phyloP scores from a whole-genome alignment of 1,284 basidiomycete species.

The Naganishia sp. region DNA sequence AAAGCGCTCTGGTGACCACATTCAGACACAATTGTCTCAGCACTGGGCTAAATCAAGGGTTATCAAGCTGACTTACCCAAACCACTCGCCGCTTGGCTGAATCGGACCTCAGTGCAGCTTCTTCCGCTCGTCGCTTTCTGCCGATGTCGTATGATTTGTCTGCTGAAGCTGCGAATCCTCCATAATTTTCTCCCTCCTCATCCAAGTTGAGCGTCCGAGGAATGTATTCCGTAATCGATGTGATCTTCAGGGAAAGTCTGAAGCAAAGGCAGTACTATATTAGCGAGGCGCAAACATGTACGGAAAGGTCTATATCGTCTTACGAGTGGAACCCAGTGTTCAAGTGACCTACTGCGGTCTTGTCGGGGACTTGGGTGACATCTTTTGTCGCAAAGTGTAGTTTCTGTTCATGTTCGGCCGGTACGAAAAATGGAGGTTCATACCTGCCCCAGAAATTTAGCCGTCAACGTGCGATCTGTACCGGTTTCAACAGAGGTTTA shows the following conservation, averaged over 20 bases:
- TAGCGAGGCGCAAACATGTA: neutral
- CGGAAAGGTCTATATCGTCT: neutral
- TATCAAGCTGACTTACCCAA: constrained; percentile 23
- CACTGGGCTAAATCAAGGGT: neutral
- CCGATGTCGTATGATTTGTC: constrained; percentile 6
- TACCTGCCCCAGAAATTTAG: constrained; percentile 10
- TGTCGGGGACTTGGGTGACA: constrained; percentile 13
- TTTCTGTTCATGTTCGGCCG: constrained; percentile 7
- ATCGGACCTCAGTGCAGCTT: constrained; percentile 29
- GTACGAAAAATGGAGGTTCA: constrained; percentile 33
- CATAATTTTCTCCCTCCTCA: constrained; percentile 14
- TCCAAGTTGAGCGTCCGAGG: neutral
- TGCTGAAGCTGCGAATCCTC: constrained; percentile 11
- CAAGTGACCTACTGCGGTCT: constrained; percentile 18
- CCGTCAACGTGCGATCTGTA: neutral
- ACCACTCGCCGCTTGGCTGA: constrained; percentile 29
- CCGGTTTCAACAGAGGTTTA: too few relatives aligned
- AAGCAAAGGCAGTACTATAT: neutral
- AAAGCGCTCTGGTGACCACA: constrained; percentile 11
- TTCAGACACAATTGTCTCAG: neutral
- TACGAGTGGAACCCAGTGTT: constrained; percentile 34
- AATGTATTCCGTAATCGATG: constrained; percentile 29
- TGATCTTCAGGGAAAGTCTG: constrained; percentile 32
- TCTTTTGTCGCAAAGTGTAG: constrained; percentile 30
- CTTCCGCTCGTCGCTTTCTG: constrained; percentile 23